Conservation (phyloP, 495 filamentous ascomycete genomes). For the Hypoxylon fuscum region DNA sequence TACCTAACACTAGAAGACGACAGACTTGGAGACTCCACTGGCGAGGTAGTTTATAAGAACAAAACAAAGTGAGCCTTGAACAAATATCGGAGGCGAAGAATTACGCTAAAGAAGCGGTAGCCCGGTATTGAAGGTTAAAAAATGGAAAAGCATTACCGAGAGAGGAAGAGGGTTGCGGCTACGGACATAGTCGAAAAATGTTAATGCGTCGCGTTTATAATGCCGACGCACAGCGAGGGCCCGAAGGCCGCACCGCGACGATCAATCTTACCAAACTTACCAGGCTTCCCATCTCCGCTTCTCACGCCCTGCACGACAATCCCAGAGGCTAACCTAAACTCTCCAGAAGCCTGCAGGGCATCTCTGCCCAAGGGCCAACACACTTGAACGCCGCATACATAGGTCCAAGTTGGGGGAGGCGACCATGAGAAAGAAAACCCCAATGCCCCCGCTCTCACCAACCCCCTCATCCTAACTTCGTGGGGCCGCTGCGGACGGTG, state of each 20-base stretch:
- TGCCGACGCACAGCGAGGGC: constrained; percentile 33
- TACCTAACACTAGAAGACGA: background rate
- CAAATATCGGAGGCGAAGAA: background rate
- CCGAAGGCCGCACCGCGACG: constrained; percentile 28
- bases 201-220: constrained; percentile 30
- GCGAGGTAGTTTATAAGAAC: too few relatives aligned
- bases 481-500: constrained; percentile 2
- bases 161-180: constrained; percentile 1
- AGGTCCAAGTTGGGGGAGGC: too few relatives aligned
- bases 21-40: background rate
- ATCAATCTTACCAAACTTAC: constrained; percentile 20
- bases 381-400: too few relatives aligned
- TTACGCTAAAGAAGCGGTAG: background rate
- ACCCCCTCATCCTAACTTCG: constrained; percentile 3
- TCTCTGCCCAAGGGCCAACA: too few relatives aligned
- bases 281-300: background rate
- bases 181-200: constrained; percentile 19
- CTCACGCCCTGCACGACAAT: constrained; percentile 1
- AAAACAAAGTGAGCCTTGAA: background rate
- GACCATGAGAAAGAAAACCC: background rate
- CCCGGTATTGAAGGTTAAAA: background rate
- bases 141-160: constrained; percentile 12
- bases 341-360: too few relatives aligned
- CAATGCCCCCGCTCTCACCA: background rate
- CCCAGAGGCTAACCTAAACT: too few relatives aligned